A percentile compares a stretch with the other conserved stretches of the same genome.
Evolutionary conservation across 192 early-diverging fungal genomes (phyloP).

Genomic region (Coemansia sp.): DNA sequence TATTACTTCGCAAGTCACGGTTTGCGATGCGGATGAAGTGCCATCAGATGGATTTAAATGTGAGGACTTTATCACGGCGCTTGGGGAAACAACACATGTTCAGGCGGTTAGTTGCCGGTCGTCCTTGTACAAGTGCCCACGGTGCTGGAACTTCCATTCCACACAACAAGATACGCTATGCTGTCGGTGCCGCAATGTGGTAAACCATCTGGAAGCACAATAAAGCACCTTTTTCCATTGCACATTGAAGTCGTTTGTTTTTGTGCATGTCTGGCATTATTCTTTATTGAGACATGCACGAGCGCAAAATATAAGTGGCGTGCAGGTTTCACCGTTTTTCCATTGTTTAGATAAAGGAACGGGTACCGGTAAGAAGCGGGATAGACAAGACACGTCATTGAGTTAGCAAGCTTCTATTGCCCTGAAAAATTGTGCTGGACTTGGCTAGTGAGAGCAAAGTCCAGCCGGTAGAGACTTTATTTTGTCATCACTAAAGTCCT

Average conservation of each 20-base stretch:
- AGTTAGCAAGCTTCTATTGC: too few species aligned
- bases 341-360: too few species aligned
- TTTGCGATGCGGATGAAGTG: constrained; percentile 7
- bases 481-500: background rate
- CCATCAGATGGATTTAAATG: constrained; percentile 7
- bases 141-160: constrained; percentile 72
- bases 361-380: too few species aligned
- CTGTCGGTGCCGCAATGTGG: constrained; percentile 55
- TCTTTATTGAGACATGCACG: too few species aligned
- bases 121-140: constrained; percentile 67
- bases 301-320: too few species aligned
- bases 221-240: background rate
- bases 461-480: background rate
- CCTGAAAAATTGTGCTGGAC: too few species aligned
- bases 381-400: too few species aligned
- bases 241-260: background rate
- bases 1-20: constrained; percentile 24
- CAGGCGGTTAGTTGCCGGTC: constrained; percentile 56
- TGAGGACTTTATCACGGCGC: constrained; percentile 16
- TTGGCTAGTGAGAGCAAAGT: background rate
- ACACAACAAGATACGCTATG: constrained; percentile 55
- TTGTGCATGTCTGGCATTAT: background rate
- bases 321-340: too few species aligned
- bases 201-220: constrained; percentile 4
- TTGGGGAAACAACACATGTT: constrained; percentile 14